Percentiles rank a stretch among this genome's conserved stretches.
These are phyloP conservation scores for Cryptosporidium viatorum DNA, from an alignment of 169 alveolate species.

Conservation along the genomic window DNA sequence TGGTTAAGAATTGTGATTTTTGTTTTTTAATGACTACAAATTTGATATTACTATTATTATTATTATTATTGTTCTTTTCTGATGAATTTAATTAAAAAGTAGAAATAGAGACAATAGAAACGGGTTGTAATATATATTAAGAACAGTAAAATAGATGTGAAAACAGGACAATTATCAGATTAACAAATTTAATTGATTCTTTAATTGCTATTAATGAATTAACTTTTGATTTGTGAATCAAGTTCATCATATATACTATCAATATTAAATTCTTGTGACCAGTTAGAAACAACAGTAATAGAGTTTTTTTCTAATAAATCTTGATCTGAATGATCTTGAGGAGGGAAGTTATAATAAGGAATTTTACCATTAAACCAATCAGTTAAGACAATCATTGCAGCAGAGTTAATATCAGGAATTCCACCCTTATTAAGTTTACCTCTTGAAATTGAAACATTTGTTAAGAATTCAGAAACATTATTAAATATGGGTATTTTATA, in stretches of 20 bases:
- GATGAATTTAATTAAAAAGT: too few species aligned
- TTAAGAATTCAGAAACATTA: constrained; percentile 80
- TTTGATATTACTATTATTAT: too few species aligned
- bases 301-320: constrained; percentile 18
- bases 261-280: constrained; percentile 67
- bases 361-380: constrained; percentile 91
- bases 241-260: constrained; percentile 40
- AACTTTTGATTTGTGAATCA: constrained; percentile 12
- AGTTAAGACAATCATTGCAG: constrained; percentile 89
- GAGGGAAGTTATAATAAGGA: constrained; percentile 90
- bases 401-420: constrained; percentile 87
- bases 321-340: constrained; percentile 45
- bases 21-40: too few species aligned
- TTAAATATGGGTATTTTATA: constrained; percentile 84
- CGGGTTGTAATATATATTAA: too few species aligned
- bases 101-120: too few species aligned
- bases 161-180: background rate
- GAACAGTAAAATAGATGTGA: too few species aligned
- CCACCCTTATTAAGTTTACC: constrained; percentile 90
- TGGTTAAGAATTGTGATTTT: too few species aligned
- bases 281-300: constrained; percentile 27
- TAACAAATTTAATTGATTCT: background rate
- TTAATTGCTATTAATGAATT: background rate
- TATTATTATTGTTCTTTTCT: too few species aligned
- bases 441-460: constrained; percentile 80